Conservation (phyloP, 1,284 basidiomycete genomes). For the Amylostereum chailletii region DNA sequence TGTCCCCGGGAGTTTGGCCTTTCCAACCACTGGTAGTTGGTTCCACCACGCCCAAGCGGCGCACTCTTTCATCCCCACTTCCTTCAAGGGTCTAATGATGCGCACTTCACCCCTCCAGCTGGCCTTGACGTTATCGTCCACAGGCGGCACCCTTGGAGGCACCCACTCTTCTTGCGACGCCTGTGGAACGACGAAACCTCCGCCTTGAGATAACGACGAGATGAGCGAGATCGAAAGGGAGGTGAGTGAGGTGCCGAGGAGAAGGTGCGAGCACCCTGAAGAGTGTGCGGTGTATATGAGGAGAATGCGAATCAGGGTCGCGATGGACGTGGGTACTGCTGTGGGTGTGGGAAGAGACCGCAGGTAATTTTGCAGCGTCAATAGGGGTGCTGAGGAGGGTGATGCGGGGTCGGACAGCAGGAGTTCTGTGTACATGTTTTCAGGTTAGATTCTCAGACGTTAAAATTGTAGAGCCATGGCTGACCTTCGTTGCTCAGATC, state of each 20-base stretch:
- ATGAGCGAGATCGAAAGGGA: slow-evolving; percentile 74
- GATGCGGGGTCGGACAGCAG: slow-evolving; percentile 11
- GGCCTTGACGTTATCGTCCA: slow-evolving; percentile 1
- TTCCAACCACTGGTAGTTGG: slow-evolving; percentile 41
- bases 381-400: slow-evolving; percentile 27
- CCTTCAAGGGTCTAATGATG: slow-evolving; percentile 64
- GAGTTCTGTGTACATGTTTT: slow-evolving; percentile 21
- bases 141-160: slow-evolving; percentile 9
- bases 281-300: slow-evolving; percentile 58
- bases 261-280: slow-evolving; percentile 59
- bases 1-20: slow-evolving; percentile 36
- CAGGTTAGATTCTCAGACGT: background rate
- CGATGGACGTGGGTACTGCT: slow-evolving; percentile 55
- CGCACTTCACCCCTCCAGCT: slow-evolving; percentile 28
- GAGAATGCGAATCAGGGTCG: slow-evolving; percentile 59
- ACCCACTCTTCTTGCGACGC: slow-evolving; percentile 65
- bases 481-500: slow-evolving; percentile 47
- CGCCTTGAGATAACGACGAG: slow-evolving; percentile 70
- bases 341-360: slow-evolving; percentile 71
- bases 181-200: slow-evolving; percentile 68
- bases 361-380: slow-evolving; percentile 51
- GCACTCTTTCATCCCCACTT: slow-evolving; percentile 78
- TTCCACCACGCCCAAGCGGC: slow-evolving; percentile 72
- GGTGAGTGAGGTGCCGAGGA: slow-evolving; percentile 78
- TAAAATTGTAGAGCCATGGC: background rate